These are phyloP conservation scores for Cenchrus fungigraminus DNA, from an alignment of 176 grass and related monocot genomes.

Conservation along the genomic window DNA sequence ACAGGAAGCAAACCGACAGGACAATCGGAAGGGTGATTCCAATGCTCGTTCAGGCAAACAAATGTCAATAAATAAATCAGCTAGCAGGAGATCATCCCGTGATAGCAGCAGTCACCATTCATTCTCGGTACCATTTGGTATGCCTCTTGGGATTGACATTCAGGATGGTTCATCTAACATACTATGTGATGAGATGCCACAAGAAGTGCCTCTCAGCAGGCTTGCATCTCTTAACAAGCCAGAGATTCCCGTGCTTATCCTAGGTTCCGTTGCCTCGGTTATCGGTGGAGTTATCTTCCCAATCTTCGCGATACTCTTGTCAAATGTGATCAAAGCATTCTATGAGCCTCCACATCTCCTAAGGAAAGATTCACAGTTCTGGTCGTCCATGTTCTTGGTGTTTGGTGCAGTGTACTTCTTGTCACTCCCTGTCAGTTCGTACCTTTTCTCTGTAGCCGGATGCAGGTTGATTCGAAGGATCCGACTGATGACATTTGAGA, in stretches of 20 bases:
- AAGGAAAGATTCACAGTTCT: conserved; percentile 79
- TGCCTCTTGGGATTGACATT: conserved; percentile 62
- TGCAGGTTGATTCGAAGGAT: conserved; percentile 85
- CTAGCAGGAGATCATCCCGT: conserved; percentile 60
- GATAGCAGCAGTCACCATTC: conserved; percentile 78
- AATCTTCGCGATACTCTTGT: conserved; percentile 73
- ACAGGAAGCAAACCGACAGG: conserved; percentile 70
- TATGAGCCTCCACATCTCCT: conserved; percentile 73
- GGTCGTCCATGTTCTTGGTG: conserved; percentile 89
- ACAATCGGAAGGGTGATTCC: conserved; percentile 50
- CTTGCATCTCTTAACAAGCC: conserved; percentile 90
- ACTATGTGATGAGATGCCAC: conserved; percentile 41
- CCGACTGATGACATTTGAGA: conserved; percentile 92
- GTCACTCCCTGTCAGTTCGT: conserved; percentile 72
- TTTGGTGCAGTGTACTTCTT: conserved; percentile 79
- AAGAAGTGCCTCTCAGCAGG: conserved; percentile 71
- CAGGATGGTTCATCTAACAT: conserved; percentile 58
- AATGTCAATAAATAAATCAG: conserved; percentile 53
- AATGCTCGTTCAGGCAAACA: conserved; percentile 63
- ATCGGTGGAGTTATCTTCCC: conserved; percentile 83
- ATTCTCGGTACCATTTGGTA: conserved; percentile 67
- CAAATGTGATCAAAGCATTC: conserved; percentile 86
- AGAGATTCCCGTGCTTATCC: conserved; percentile 71
- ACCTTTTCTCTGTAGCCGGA: conserved; percentile 85
- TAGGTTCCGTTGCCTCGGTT: conserved; percentile 74